These are phyloP conservation scores for Coix lacrymajobi DNA, from an alignment of 176 grass and related monocot species.

Conservation along the genomic window DNA sequence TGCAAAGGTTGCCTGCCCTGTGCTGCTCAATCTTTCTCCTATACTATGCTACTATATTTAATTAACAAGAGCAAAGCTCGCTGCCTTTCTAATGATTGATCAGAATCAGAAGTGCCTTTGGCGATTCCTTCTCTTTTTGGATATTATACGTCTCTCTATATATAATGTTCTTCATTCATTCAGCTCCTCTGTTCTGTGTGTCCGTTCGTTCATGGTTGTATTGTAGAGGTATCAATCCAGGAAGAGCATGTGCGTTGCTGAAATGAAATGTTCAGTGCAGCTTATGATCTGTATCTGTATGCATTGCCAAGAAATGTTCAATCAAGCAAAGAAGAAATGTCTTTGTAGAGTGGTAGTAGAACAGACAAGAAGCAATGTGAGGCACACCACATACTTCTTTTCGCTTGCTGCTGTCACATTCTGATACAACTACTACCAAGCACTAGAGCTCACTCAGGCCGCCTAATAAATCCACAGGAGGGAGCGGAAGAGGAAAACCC, in stretches of 20 bases:
- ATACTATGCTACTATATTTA: background rate
- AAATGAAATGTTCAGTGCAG: background rate
- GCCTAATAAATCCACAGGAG: background rate
- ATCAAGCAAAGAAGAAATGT: background rate
- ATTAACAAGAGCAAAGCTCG: conserved; percentile 37
- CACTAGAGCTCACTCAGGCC: background rate
- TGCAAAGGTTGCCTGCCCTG: background rate
- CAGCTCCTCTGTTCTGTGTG: background rate
- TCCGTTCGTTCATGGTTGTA: background rate
- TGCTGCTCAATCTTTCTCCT: conserved; percentile 4
- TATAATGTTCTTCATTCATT: background rate
- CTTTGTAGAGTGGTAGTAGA: no score
- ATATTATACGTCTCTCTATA: background rate
- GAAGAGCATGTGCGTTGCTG: no score
- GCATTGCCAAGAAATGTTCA: background rate
- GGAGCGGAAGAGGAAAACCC: background rate
- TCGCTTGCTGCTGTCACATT: conserved; percentile 8
- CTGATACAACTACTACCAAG: background rate
- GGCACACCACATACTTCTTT: background rate
- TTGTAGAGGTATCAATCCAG: background rate
- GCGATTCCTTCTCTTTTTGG: background rate
- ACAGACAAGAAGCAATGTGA: background rate
- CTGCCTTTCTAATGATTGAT: conserved; percentile 37
- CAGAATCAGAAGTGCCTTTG: background rate
- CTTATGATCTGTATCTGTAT: background rate